Percentiles rank a stretch among this genome's conserved stretches.
These are phyloP conservation scores for Triangularia verruculosa DNA, from an alignment of 2,329 filamentous ascomycete species.

Conservation along the genomic window DNA sequence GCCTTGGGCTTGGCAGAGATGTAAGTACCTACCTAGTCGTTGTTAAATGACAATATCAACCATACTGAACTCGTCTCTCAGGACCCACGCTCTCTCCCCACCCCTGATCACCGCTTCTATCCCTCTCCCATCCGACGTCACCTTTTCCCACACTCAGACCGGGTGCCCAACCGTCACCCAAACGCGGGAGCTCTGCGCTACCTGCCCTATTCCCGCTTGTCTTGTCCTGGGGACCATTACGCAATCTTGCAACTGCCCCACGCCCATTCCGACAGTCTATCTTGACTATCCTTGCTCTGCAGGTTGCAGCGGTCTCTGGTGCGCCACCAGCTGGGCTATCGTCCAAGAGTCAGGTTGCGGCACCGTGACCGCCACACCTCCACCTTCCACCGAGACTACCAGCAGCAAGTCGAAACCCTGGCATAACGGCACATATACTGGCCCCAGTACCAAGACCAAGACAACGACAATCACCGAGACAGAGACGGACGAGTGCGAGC, in stretches of 20 bases:
- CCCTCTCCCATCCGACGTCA: background rate
- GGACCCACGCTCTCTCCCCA: background rate
- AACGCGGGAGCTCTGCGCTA: conserved; percentile 34
- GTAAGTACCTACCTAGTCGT: background rate
- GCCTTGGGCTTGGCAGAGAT: background rate
- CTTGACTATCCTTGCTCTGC: conserved; percentile 31
- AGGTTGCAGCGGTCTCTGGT: conserved; percentile 33
- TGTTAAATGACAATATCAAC: too few relatives aligned
- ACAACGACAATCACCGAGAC: background rate
- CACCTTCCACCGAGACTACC: background rate
- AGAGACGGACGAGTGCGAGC: background rate
- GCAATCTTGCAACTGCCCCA: conserved; percentile 35
- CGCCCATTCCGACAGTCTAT: conserved; percentile 31
- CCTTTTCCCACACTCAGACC: conserved; percentile 5
- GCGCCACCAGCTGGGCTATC: conserved; percentile 24
- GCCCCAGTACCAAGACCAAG: background rate
- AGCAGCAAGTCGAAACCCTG: background rate
- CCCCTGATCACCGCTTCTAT: background rate
- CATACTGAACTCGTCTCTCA: background rate
- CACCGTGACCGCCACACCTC: background rate
- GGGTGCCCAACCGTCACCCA: conserved; percentile 37
- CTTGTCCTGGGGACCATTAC: conserved; percentile 32
- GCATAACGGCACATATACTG: background rate
- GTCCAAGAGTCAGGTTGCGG: conserved; percentile 11
- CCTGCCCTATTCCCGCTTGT: conserved; percentile 34